A percentile compares a stretch with the other conserved stretches of the same genome.
Conservation (phyloP, 2,329 filamentous ascomycete genomes). For the Tetracladium maxilliforme region DNA sequence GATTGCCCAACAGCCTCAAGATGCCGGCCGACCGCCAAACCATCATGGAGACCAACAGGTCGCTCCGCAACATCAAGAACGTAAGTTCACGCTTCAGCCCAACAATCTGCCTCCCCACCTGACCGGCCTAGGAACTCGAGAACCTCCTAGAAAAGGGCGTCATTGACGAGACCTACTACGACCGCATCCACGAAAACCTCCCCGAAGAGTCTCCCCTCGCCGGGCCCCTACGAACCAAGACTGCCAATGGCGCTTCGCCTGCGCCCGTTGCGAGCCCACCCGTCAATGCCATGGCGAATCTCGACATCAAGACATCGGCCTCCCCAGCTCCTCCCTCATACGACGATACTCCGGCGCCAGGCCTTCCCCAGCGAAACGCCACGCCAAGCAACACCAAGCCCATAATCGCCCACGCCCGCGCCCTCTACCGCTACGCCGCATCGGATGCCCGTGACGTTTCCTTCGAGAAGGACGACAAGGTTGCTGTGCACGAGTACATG, state of each 20-base stretch:
- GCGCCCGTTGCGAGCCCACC: constrained; percentile 6
- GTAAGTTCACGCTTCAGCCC: constrained; percentile 6
- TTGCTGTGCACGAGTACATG: constrained; percentile 81
- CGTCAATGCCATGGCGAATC: constrained; percentile 5
- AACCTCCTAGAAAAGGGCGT: constrained; percentile 71
- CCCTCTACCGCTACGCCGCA: constrained; percentile 65
- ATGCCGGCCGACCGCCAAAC: constrained; percentile 12
- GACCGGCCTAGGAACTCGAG: constrained; percentile 63
- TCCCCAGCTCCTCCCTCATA: constrained; percentile 3
- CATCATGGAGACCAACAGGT: constrained; percentile 15
- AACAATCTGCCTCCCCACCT: constrained; percentile 3
- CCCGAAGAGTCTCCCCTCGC: constrained; percentile 28
- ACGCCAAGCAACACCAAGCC: constrained; percentile 29
- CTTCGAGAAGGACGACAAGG: constrained; percentile 65
- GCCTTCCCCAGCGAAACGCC: constrained; percentile 10
- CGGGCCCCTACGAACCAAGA: constrained; percentile 17
- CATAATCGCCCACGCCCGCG: constrained; percentile 59
- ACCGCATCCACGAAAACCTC: constrained; percentile 19
- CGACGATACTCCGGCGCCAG: constrained; percentile 6
- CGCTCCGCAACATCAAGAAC: constrained; percentile 17
- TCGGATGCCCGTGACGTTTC: constrained; percentile 70
- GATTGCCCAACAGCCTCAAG: not conserved
- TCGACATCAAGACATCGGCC: constrained; percentile 8
- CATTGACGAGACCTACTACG: constrained; percentile 41
- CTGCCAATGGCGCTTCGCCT: constrained; percentile 8